phyloP scores from a whole-genome alignment of 805 yeast species.

The Wickerhamomyces mucosus region DNA sequence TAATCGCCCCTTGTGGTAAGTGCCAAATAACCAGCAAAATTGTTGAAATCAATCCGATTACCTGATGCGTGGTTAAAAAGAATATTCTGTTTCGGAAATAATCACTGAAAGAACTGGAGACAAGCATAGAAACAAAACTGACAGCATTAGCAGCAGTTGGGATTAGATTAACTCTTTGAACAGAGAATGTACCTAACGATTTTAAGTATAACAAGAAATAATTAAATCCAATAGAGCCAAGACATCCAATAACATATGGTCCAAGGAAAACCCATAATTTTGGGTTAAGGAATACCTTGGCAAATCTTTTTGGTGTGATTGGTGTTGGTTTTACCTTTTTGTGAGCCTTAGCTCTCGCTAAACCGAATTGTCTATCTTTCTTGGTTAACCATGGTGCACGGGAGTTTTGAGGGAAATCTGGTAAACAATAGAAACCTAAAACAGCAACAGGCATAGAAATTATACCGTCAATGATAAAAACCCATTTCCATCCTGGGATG shows the following conservation, averaged over 20 bases:
- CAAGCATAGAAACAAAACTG: conserved; percentile 8
- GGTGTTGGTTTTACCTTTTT: no score
- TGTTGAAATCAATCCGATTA: no score
- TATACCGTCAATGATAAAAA: conserved; percentile 37
- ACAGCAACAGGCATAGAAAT: conserved; percentile 40
- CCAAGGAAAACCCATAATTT: conserved; percentile 8
- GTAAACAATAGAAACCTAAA: conserved; percentile 33
- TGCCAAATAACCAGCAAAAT: no score
- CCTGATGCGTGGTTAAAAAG: no score
- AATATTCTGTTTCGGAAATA: no score
- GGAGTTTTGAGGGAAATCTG: conserved; percentile 26
- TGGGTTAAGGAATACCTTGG: conserved; percentile 6
- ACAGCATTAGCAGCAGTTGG: conserved; percentile 15
- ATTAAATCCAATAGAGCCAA: conserved; percentile 1
- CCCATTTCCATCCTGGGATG: conserved; percentile 40
- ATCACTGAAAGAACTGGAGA: no score
- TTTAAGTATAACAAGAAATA: conserved; percentile 12
- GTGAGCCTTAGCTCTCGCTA: no score
- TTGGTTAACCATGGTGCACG: conserved; percentile 9
- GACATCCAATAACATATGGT: conserved; percentile 7
- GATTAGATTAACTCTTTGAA: conserved; percentile 10
- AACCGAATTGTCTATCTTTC: no score
- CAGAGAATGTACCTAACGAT: conserved; percentile 11
- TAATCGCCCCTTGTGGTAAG: no score
- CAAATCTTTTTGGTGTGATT: no score